Evolutionary conservation across 805 yeast species (phyloP).

Genomic region (Metschnikowia shivogae): DNA sequence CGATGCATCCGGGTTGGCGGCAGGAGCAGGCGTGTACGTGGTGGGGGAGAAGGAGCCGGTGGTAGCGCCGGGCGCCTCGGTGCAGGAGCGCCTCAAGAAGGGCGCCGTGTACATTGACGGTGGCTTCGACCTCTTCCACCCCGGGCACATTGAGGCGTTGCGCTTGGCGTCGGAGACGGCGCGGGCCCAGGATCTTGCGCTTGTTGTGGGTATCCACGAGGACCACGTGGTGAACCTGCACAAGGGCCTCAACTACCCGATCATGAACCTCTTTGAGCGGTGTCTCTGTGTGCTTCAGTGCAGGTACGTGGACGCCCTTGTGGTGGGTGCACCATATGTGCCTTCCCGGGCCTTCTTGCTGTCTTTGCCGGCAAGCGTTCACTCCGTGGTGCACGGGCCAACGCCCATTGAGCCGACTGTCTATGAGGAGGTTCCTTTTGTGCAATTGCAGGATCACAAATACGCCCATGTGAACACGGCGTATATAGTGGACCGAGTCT

Average conservation of each 20-base stretch:
- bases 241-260: constrained; percentile 67
- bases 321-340: constrained; percentile 63
- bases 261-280: constrained; percentile 86
- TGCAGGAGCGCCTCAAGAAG: constrained; percentile 13
- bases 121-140: constrained; percentile 86
- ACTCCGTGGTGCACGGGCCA: constrained; percentile 56
- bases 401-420: constrained; percentile 32
- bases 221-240: constrained; percentile 51
- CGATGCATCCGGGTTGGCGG: constrained; percentile 53
- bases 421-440: constrained; percentile 36
- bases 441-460: constrained; percentile 48
- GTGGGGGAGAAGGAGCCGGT: constrained; percentile 32
- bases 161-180: constrained; percentile 43
- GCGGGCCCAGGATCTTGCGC: constrained; percentile 34
- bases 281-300: constrained; percentile 86
- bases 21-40: constrained; percentile 56
- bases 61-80: constrained; percentile 30
- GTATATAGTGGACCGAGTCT: constrained; percentile 71
- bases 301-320: constrained; percentile 71
- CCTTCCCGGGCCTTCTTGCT: constrained; percentile 42
- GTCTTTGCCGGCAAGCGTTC: constrained; percentile 35
- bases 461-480: constrained; percentile 64
- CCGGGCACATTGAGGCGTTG: constrained; percentile 83
- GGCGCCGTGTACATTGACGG: constrained; percentile 64
- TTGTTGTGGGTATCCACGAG: constrained; percentile 66